Evolutionary conservation across 2,329 filamentous ascomycete genomes (phyloP), one percentile per base, ranked within the genome.

Genomic region (Sclerotinia spermophila): DNA sequence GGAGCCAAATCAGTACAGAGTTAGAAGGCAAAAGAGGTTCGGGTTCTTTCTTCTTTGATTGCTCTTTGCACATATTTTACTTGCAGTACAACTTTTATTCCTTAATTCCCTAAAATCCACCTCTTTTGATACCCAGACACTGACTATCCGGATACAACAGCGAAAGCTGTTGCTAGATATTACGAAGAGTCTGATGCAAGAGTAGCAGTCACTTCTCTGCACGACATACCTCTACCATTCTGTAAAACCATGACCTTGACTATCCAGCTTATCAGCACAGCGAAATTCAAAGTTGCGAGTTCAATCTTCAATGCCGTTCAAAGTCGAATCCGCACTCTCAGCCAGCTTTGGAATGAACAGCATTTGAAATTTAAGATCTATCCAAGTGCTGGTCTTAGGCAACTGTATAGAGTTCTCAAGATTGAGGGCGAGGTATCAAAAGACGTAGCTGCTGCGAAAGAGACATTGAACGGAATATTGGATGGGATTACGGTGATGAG

Each of bases 101-200:
- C 5, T 38, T 15, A 24, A 13, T 24, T 58, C 55, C 17, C 33
- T 7, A 24, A 58, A n/a, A 10, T 3, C 1, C 6, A 1, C 35
- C 6, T 35, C 33, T 35, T 35, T 21, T 11, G 1, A n/a, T n/a
- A 7, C 3, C 13, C 11, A 15, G 24, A 15, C 13, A 38, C 55
- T 58, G 27, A 58, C 8, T 4, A 1, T 4, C 4, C 1, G 33
- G 21, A 7, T 19, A 24, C 33, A 56, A 58, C 33, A 58, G 72
- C 81, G 38, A 83, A 83, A 72, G 83, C 80, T 0, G 78, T 77
- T 21, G 83, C 81, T 1, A 75, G 76, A 3, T 86, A 84, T 62
- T 33, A 75, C 6, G 75, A 81, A 1, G 81, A 82, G 66, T 75
- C 75, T 0, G 78, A 82, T 51, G 83, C 83, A 0, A 74, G 74